Evolutionary conservation across 2,329 filamentous ascomycete genomes (phyloP).

Genomic region (Diaporthe sp.): DNA sequence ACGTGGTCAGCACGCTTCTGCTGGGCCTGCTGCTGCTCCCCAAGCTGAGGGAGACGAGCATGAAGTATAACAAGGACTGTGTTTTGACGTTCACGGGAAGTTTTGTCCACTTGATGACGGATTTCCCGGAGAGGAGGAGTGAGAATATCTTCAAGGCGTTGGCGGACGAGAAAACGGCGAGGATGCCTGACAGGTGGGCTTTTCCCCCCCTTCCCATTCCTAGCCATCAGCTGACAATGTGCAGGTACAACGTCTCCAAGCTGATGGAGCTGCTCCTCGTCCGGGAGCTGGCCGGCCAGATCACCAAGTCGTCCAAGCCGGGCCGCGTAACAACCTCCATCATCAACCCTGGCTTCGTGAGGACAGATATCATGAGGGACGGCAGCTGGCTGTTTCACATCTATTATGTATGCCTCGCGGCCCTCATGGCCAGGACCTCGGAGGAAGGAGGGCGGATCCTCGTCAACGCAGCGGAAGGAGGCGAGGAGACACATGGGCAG

Average conservation of each 20-base stretch:
- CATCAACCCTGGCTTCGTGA: conserved; percentile 50
- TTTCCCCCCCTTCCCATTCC: no score
- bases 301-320: conserved; percentile 38
- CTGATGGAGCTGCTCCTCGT: conserved; percentile 51
- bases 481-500: conserved; percentile 51
- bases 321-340: conserved; percentile 51
- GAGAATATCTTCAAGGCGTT: conserved; percentile 39
- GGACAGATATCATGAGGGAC: conserved; percentile 42
- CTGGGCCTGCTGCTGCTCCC: conserved; percentile 51
- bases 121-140: conserved; percentile 38
- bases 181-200: not conserved
- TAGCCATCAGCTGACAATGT: not conserved
- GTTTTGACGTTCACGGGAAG: conserved; percentile 46
- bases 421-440: conserved; percentile 56
- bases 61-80: conserved; percentile 39
- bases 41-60: conserved; percentile 47
- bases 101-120: conserved; percentile 44
- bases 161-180: conserved; percentile 11
- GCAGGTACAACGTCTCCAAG: conserved; percentile 52
- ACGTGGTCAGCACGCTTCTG: conserved; percentile 50
- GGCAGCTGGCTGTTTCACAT: not conserved
- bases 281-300: conserved; percentile 47
- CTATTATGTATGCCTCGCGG: conserved; percentile 31
- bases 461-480: conserved; percentile 49
- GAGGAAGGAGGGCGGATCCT: conserved; percentile 59